Base-by-base conservation (phyloP, 1,284 basidiomycete species). In the Agaricales sp. region DNA sequence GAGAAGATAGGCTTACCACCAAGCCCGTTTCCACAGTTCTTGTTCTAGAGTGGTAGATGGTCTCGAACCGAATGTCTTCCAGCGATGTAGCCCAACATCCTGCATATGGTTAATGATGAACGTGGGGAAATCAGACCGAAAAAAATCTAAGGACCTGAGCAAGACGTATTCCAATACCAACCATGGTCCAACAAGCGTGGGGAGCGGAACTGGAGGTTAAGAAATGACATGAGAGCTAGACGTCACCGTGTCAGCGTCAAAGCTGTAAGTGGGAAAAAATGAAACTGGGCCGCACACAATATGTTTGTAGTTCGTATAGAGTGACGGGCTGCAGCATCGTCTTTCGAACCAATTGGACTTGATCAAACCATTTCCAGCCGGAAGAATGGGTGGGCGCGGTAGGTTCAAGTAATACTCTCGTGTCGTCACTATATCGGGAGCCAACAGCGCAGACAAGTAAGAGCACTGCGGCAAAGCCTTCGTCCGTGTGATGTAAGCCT, bases 391-490 rank as follows among this genome's bases (percentile, higher is more conserved):
- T 58, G 14, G 61, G 62, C 8, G 64, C 63, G 12, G 59, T 70
- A 4, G 39, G 39, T 11, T 76, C 72, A 12, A 71, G 61, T 51
- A 77, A 60, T 0, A 85, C 78, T 3, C 85, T 67, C 0, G 70
- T 71, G 59, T 91, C 90, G 47, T 83, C 71, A 3, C 80, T 77
- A 59, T 73, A 87, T 20, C 87, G 74, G 0, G 87, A 68, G 3
- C 78, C 91, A 43, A 82, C 72, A 1, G 91, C 87, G 57, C 87
- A 92, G 0, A 92, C 77, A 21, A 91, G 71, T 13, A 92, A 65
- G 47, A 87, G 74, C 1, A 85, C 75, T 4, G 77, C 74, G 8
- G 75, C 84, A 60, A 93, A 92, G 2, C 64, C 61, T 0, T 73
- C 64, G 3, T 71, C 56, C 57, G 88, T 76, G 1, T 59, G 68